These are phyloP conservation scores for Plasmopara muralis DNA, from an alignment of 352 stramenopile species.

Conservation along the genomic window DNA sequence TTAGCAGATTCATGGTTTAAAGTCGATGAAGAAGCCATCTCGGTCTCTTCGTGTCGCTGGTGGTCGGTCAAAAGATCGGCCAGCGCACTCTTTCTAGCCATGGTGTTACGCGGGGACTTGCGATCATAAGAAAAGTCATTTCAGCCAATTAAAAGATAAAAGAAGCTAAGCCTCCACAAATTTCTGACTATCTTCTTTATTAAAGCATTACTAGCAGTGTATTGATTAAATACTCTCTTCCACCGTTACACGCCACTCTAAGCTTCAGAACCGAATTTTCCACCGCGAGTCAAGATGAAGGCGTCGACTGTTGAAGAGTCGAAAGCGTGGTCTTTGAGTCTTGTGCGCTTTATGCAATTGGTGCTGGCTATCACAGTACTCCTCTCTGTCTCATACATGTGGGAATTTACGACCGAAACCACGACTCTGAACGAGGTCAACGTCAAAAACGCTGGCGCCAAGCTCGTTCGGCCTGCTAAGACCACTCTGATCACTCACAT, in stretches of 20 bases:
- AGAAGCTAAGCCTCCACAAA: neutral
- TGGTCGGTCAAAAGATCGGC: conserved; percentile 24
- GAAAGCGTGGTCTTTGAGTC: conserved; percentile 23
- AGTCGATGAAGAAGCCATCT: neutral
- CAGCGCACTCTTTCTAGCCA: conserved; percentile 28
- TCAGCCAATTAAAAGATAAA: conserved; percentile 9
- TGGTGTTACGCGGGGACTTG: conserved; percentile 6
- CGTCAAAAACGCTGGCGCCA: conserved; percentile 11
- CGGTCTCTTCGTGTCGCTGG: conserved; percentile 16
- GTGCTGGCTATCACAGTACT: conserved; percentile 45
- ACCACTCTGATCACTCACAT: conserved; percentile 21
- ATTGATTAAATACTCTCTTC: neutral
- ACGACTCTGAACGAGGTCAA: conserved; percentile 14
- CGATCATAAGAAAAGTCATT: conserved; percentile 4
- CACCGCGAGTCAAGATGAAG: conserved; percentile 16
- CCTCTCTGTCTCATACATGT: conserved; percentile 67
- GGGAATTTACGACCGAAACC: conserved; percentile 49
- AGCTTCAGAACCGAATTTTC: neutral
- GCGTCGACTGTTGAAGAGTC: conserved; percentile 6
- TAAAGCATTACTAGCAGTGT: neutral
- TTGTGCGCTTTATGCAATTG: conserved; percentile 70
- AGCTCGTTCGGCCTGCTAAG: conserved; percentile 17
- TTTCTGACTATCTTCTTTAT: conserved; percentile 15
- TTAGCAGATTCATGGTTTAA: neutral
- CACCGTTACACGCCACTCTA: neutral